Percentiles rank a stretch among this genome's conserved stretches.
Evolutionary conservation across 257 asterid genomes (phyloP).

Genomic region (Primulina eburnea): DNA sequence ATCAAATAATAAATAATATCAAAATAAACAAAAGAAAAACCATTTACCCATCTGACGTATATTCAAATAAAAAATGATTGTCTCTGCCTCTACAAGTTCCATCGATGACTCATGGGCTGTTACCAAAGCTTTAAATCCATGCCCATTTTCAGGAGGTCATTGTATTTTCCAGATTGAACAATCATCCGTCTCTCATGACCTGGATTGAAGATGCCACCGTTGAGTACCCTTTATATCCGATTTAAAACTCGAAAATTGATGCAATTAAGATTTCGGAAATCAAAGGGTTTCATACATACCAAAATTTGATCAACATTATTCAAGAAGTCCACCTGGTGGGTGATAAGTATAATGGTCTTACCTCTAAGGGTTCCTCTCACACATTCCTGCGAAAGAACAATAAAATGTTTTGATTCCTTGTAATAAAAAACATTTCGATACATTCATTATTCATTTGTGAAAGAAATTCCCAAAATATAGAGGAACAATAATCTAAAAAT

Average conservation of each 20-base stretch:
- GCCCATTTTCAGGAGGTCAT: conserved; percentile 41
- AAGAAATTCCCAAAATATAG: too few relatives aligned
- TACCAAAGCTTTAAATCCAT: conserved; percentile 61
- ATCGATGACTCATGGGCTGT: conserved; percentile 67
- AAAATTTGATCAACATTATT: conserved; percentile 62
- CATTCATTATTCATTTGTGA: too few relatives aligned
- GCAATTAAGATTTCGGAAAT: too few relatives aligned
- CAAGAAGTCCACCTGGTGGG: conserved; percentile 78
- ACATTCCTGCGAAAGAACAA: conserved; percentile 47
- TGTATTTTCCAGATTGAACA: conserved; percentile 67
- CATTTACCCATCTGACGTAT: too few relatives aligned
- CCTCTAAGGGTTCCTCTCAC: conserved; percentile 52
- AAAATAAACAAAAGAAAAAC: too few relatives aligned
- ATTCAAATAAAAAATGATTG: not conserved
- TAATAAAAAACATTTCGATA: too few relatives aligned
- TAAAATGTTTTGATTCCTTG: too few relatives aligned
- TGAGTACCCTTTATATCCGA: too few relatives aligned
- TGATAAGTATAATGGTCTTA: conserved; percentile 63
- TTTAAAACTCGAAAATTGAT: not conserved
- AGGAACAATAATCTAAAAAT: too few relatives aligned
- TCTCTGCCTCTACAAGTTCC: conserved; percentile 44
- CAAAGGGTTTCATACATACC: conserved; percentile 28
- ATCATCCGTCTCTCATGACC: conserved; percentile 66
- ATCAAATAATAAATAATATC: too few relatives aligned
- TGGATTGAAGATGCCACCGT: conserved; percentile 4